A percentile compares a stretch with the other conserved stretches of the same genome.
phyloP scores from a whole-genome alignment of 371 early-diverging fungal genomes.

The Mucor plumbeus region DNA sequence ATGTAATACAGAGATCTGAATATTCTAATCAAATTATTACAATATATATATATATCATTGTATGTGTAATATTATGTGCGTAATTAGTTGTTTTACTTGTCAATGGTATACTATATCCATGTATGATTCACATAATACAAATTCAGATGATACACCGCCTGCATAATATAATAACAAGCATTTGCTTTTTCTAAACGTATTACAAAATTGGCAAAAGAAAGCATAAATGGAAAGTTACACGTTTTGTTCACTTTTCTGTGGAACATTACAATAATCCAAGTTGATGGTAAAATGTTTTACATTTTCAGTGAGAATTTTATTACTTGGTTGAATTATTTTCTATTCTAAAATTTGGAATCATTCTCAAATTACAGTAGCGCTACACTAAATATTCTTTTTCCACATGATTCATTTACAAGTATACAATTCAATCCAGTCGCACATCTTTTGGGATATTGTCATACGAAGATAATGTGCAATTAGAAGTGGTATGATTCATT shows the following conservation, averaged over 20 bases:
- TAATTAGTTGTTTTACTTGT: too few relatives aligned
- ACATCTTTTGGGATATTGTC: too few relatives aligned
- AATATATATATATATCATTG: neutral
- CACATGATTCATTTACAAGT: too few relatives aligned
- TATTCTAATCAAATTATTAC: neutral
- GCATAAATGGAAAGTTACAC: constrained; percentile 2
- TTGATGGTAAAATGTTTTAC: neutral
- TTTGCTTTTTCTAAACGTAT: neutral
- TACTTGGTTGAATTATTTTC: too few relatives aligned
- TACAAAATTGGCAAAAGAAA: constrained; percentile 6
- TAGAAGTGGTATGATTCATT: too few relatives aligned
- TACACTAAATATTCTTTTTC: too few relatives aligned
- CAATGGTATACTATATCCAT: neutral
- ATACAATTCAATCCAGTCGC: too few relatives aligned
- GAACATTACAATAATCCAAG: neutral
- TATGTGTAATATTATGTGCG: neutral
- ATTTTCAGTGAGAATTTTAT: neutral
- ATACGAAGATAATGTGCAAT: too few relatives aligned
- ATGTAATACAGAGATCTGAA: constrained; percentile 1
- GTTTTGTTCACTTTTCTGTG: neutral
- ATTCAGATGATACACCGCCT: neutral
- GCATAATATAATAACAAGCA: too few relatives aligned
- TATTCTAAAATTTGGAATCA: too few relatives aligned
- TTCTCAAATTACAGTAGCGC: too few relatives aligned
- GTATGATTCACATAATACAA: neutral